Conservation (phyloP, 2,329 filamentous ascomycete species). For the Microthyrium microscopicum region DNA sequence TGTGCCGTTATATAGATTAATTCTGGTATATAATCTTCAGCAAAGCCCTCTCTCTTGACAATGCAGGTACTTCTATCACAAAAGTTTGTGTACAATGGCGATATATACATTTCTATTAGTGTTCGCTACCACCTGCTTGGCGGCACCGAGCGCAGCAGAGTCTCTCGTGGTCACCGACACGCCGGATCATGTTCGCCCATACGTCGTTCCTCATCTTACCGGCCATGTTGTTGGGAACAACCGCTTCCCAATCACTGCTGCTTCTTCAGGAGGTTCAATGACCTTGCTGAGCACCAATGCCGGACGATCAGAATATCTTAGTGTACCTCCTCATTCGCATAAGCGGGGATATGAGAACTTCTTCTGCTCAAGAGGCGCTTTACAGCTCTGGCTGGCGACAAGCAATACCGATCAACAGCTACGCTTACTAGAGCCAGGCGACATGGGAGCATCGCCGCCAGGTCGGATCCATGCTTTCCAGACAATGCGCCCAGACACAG, state of each 20-base stretch:
- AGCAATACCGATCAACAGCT: too few relatives aligned
- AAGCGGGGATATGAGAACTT: slow-evolving; percentile 30
- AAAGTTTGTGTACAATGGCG: too few relatives aligned
- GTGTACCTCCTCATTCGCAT: slow-evolving; percentile 30
- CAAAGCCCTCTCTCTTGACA: too few relatives aligned
- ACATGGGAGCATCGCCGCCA: slow-evolving; percentile 28
- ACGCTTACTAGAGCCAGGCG: slow-evolving; percentile 27
- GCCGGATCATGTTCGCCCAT: neutral
- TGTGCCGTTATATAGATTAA: too few relatives aligned
- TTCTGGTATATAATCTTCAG: too few relatives aligned
- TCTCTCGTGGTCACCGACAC: slow-evolving; percentile 1
- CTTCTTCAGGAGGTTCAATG: neutral
- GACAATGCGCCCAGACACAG: slow-evolving; percentile 30
- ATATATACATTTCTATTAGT: too few relatives aligned
- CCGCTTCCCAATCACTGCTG: slow-evolving; percentile 1
- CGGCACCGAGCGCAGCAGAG: too few relatives aligned
- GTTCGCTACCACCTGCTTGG: too few relatives aligned
- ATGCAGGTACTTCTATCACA: too few relatives aligned
- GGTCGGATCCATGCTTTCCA: slow-evolving; percentile 34
- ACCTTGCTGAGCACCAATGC: slow-evolving; percentile 10
- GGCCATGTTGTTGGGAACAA: neutral
- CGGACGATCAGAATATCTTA: slow-evolving; percentile 20
- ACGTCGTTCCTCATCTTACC: slow-evolving; percentile 1
- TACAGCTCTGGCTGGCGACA: slow-evolving; percentile 28
- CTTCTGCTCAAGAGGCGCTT: slow-evolving; percentile 28